Evolutionary conservation across 164 flowering plant genomes (phyloP).

Genomic region (Pachysandra terminalis): DNA sequence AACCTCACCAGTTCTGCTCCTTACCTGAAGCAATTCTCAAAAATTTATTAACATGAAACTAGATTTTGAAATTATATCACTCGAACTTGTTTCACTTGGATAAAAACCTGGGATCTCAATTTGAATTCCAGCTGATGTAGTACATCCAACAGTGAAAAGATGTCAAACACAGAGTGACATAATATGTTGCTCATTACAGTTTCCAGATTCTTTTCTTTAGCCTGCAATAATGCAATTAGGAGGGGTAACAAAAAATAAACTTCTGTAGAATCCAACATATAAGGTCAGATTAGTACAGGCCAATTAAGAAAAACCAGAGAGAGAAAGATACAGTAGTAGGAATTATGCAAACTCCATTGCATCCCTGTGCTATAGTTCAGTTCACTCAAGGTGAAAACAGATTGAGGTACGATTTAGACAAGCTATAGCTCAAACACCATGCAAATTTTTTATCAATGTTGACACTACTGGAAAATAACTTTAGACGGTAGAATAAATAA

Average conservation of each 20-base stretch:
- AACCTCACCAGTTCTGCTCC: slow-evolving; percentile 22
- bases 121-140: slow-evolving; percentile 49
- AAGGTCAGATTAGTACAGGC: too few species aligned
- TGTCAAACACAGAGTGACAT: slow-evolving; percentile 65
- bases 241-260: background rate
- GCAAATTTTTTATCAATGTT: too few species aligned
- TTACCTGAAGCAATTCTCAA: slow-evolving; percentile 24
- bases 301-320: too few species aligned
- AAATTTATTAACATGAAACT: slow-evolving; percentile 7
- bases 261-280: too few species aligned
- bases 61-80: background rate
- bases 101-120: slow-evolving; percentile 48
- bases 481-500: too few species aligned
- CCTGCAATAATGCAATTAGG: slow-evolving; percentile 24
- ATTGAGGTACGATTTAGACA: too few species aligned
- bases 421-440: too few species aligned
- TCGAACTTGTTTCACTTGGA: slow-evolving; percentile 5
- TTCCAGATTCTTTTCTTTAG: slow-evolving; percentile 25
- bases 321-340: too few species aligned
- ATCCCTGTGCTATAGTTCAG: too few species aligned
- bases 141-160: slow-evolving; percentile 54
- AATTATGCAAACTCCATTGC: too few species aligned
- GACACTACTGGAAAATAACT: too few species aligned
- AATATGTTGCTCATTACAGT: slow-evolving; percentile 55
- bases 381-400: too few species aligned